Base-by-base conservation (phyloP, 2,329 filamentous ascomycete species). In the Alternaria infectoria region DNA sequence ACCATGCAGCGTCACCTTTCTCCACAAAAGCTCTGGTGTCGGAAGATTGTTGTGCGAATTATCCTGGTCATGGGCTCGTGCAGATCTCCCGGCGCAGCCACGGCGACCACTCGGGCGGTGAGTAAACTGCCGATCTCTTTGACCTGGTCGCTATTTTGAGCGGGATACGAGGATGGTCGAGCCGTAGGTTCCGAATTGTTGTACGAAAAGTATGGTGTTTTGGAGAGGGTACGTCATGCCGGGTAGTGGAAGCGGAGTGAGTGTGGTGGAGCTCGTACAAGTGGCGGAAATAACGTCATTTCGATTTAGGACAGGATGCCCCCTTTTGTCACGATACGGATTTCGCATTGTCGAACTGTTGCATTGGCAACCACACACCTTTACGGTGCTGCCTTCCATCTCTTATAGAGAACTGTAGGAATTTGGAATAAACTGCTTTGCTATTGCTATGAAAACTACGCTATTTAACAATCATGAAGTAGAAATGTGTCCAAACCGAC, bases 61-160 rank as follows among this genome's bases (percentile, higher is more conserved):
- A 40, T 50, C 15, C 26, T 17, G 12, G 36, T 17, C 28, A 28
- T 25, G 15, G 46, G 28, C 59, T 50, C 45, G 17, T 51, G 52
- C 44, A 47, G 51, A 59, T 63, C 56, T 51, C 50, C 51, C 61
- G 50, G 45, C 44, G 50, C 32, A 63, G 57, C 61, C 36, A 64
- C 26, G 21, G 45, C 40, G 45, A 51, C 47, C 47, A 30, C 26
- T 51, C 26, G 47, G 19, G 49, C 51, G 32, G 10, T 30, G 30
- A 25, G 23, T 19, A 26, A 5, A 36, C n/a, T 19, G 30, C 19
- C 32, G 30, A 43, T 54, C 32, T 2, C 13, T 3, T 54, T 3
- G 23, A 13, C 10, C 10, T 43, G 12, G n/a, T 43, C 17, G 10
- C 32, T 54, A 54, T 54, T 43, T 43, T 43, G 32, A 32, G 21